phyloP scores from a whole-genome alignment of 163 green algal species.

The Scenedesmus sp. region DNA sequence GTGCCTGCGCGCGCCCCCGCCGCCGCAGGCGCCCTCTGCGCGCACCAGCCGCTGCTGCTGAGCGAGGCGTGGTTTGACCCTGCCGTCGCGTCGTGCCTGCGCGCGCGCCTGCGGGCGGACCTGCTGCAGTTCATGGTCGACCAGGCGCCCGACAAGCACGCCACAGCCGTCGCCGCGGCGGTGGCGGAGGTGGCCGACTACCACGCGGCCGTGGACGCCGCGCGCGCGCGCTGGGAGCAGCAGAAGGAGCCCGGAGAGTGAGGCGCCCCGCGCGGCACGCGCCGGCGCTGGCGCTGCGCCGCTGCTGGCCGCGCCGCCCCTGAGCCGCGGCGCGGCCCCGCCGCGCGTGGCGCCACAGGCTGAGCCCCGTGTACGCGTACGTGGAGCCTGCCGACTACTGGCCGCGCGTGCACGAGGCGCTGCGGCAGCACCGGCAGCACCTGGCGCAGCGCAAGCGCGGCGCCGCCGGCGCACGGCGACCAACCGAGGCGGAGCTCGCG shows the following conservation, averaged over 20 bases:
- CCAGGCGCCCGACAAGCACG: constrained; percentile 10
- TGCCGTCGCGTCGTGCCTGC: constrained; percentile 61
- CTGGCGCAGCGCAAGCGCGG: too few relatives aligned
- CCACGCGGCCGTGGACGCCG: not conserved
- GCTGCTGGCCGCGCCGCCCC: too few relatives aligned
- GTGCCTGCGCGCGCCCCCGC: not conserved
- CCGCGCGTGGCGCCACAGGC: too few relatives aligned
- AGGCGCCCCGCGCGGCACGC: not conserved
- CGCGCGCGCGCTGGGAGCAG: too few relatives aligned
- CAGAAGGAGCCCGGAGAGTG: not conserved
- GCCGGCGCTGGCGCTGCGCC: too few relatives aligned
- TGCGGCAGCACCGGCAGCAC: too few relatives aligned
- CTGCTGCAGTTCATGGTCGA: constrained; percentile 36
- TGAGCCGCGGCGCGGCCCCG: too few relatives aligned
- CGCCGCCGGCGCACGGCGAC: too few relatives aligned
- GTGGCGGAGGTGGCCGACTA: constrained; percentile 4
- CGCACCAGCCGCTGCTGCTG: constrained; percentile 52
- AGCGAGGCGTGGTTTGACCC: constrained; percentile 66
- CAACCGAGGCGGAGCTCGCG: too few relatives aligned
- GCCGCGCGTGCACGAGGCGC: too few relatives aligned
- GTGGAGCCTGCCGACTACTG: too few relatives aligned
- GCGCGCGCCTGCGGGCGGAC: constrained; percentile 52
- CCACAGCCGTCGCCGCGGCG: not conserved
- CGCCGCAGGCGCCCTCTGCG: constrained; percentile 8
- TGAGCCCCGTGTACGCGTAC: too few relatives aligned